Base-by-base conservation (phyloP, 768 basidiomycete species). In the Strobilomyces echinocephalus region DNA sequence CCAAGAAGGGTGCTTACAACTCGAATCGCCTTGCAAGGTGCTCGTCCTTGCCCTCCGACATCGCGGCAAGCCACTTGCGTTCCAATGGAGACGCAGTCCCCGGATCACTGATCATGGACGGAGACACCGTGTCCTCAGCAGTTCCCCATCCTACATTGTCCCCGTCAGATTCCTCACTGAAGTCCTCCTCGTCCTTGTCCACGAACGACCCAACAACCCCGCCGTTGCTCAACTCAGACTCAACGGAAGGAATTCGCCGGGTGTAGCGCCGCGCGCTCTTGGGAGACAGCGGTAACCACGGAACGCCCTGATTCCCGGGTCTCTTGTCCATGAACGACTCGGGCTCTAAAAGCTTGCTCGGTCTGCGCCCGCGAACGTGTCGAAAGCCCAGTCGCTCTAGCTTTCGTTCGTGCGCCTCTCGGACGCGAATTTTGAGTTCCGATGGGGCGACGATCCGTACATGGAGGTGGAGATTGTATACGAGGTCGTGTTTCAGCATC, bases 401-500 rank as follows among this genome's bases (percentile, higher is more conserved):
- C 64, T 55, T 69, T 58, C 58, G 59, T 54, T 77, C 73, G 53
- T 77, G 71, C 39, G 68, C 70, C 39, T 71, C 67, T 47, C 79
- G 77, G n/a, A 89, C 91, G 10, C 75, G 74, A 39, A 78, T 67
- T 70, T 97, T 98, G 53, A 97, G 72, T 44, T 83, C 80, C 5
- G 78, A 74, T 0, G 90, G 84, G 0, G 89, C 93, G 34, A 92
- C 80, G 39, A 98, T 77, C 30, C 94, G 84, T 50, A 95, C 83
- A 35, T 88, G 84, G 14, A 94, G 82, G 64, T 95, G 94, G 26
- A 93, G 77, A 16, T 90, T 88, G 49, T 90, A 79, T 16, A 97
- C 74, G 58, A 98, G 76, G 63, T 92, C 92, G 38, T 84, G 83
- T 64, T 88, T 88, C 35, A 97, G 77, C 77, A 98, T 82, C 95